Evolutionary conservation across 2,329 filamentous ascomycete species (phyloP).

Genomic region (Fonsecaea pedrosoi): DNA sequence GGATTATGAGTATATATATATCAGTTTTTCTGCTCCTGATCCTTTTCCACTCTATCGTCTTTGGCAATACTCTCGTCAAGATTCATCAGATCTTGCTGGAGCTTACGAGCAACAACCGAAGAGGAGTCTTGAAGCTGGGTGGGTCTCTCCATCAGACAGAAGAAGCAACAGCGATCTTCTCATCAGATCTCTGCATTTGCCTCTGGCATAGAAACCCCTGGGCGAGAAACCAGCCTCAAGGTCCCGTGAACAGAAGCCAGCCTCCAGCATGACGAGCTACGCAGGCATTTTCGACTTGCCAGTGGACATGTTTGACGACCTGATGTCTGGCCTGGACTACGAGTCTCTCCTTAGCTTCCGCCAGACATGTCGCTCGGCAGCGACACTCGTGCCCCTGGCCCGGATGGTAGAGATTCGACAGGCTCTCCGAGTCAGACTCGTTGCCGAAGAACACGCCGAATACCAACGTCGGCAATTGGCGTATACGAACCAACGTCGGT

Average conservation of each 20-base stretch:
- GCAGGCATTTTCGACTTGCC: constrained; percentile 12
- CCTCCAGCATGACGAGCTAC: background rate
- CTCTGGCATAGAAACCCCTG: background rate
- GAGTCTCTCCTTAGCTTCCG: constrained; percentile 18
- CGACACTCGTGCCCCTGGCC: background rate
- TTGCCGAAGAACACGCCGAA: constrained; percentile 20
- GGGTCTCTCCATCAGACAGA: background rate
- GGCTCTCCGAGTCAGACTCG: constrained; percentile 1
- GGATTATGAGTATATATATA: background rate
- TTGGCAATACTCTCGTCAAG: background rate
- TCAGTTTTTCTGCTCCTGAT: no score
- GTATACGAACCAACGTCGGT: constrained; percentile 13
- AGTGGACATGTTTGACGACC: constrained; percentile 11
- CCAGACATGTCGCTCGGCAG: background rate
- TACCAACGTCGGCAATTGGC: constrained; percentile 2
- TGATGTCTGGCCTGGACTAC: constrained; percentile 20
- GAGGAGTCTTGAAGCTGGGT: background rate
- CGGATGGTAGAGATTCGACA: background rate
- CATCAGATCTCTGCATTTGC: background rate
- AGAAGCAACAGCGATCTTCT: background rate
- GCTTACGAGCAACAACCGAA: background rate
- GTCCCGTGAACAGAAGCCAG: background rate
- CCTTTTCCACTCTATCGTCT: no score
- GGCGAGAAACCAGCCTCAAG: no score
- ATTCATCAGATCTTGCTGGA: background rate